Percentiles rank a stretch among this genome's conserved stretches.
Evolutionary conservation across 2,329 filamentous ascomycete species (phyloP).

Genomic region (Fusarium dimerum): DNA sequence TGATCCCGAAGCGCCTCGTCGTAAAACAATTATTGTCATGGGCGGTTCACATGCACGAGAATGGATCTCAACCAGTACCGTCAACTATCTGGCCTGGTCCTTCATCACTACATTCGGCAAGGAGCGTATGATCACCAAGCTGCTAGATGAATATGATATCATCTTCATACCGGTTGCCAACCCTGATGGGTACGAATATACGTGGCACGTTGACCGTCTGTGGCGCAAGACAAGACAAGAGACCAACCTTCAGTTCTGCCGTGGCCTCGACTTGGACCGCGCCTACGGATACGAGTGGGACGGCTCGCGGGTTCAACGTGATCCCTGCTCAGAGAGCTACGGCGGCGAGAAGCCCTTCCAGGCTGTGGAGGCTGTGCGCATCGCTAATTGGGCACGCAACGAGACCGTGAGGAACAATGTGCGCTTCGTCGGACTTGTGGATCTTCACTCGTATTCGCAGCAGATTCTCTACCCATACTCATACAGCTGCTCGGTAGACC

Average conservation of each 20-base stretch:
- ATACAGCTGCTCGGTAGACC: constrained; percentile 75
- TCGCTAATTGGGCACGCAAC: constrained; percentile 82
- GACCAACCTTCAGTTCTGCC: constrained; percentile 80
- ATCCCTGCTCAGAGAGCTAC: constrained; percentile 90
- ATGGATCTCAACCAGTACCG: constrained; percentile 93
- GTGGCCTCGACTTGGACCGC: constrained; percentile 85
- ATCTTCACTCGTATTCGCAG: constrained; percentile 94
- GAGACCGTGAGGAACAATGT: constrained; percentile 73
- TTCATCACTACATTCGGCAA: constrained; percentile 83
- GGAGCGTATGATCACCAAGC: constrained; percentile 66
- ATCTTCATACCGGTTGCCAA: constrained; percentile 88
- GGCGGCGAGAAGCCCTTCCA: constrained; percentile 83
- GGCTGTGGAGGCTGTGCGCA: constrained; percentile 71
- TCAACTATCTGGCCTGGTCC: constrained; percentile 87
- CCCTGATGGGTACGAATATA: constrained; percentile 92
- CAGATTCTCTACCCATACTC: constrained; percentile 92
- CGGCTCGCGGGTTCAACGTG: constrained; percentile 60
- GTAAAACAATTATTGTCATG: constrained; percentile 78
- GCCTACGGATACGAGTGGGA: constrained; percentile 87
- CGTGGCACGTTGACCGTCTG: constrained; percentile 86
- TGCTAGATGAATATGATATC: constrained; percentile 84
- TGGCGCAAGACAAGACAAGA: constrained; percentile 94
- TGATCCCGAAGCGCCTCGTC: constrained; percentile 46
- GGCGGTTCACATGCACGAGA: constrained; percentile 92
- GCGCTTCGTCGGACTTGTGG: constrained; percentile 80